Base-by-base conservation (phyloP, 2,329 filamentous ascomycete genomes). In the Basipetospora chlamydospora region DNA sequence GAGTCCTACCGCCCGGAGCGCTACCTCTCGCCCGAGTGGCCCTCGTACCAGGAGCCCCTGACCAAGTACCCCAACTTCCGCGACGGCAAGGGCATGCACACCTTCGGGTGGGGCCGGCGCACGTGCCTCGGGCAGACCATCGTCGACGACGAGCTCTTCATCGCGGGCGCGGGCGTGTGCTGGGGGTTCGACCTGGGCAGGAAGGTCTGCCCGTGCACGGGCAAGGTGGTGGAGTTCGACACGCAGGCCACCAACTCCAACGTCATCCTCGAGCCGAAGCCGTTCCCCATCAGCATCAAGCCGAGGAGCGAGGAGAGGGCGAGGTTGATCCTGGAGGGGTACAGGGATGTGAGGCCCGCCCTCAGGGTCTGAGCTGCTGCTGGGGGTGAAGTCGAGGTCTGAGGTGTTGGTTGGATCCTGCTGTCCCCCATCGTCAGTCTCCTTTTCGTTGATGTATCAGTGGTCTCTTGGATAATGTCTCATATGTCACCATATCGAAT, bases 41-140 rank as follows among this genome's bases (percentile, higher is more conserved):
- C 75, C 1, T 76, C 74, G 1, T 79, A 69, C 55, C 69, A 77
- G 47, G 73, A 71, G 47, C 75, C 75, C 0, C 62, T 79, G n/a
- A 66, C 66, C 2, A 63, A 66, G 39, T 77, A 70, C 46, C 75
- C 76, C 12, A 74, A 68, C 51, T 66, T 79, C 48, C 70, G 73
- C 44, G 64, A 68, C 47, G 64, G 64, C 26, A 53, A 58, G 2
- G 66, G 65, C 26, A 73, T 77, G 66, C 68, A 74, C 43, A 74
- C 68, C 0, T 79, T 79, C 46, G 74, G 74, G 20, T 78, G 66
- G 60, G 75, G 74, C 23, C 70, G 73, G 29, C 64, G 75, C 42
- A 66, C 67, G 11, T 80, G 74, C 45, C 62, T 77, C 4, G 74
- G 73, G 5, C 69, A 74, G 54, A 67, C 68, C 38, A 65, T 79